Evolutionary conservation across 306 rosid genomes (phyloP).

Genomic region (Rosa rugosa): DNA sequence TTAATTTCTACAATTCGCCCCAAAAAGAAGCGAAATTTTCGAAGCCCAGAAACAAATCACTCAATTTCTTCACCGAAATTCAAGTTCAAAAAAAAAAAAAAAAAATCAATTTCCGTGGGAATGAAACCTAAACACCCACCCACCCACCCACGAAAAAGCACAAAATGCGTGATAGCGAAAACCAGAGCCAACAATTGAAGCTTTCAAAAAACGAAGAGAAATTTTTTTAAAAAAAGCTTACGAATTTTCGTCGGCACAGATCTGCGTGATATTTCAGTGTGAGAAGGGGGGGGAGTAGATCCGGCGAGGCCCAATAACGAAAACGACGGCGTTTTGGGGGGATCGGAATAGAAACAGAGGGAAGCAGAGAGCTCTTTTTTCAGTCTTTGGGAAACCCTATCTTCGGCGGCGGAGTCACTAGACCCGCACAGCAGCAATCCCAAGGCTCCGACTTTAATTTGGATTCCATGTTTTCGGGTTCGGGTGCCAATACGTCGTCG

Average conservation of each 20-base stretch:
- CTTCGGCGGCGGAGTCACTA: too few species aligned
- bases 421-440: too few species aligned
- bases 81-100: background rate
- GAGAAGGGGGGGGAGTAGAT: constrained; percentile 8
- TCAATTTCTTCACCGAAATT: background rate
- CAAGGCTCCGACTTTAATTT: too few species aligned
- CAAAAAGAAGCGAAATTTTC: background rate
- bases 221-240: constrained; percentile 1
- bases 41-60: background rate
- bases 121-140: background rate
- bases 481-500: too few species aligned
- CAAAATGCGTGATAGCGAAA: background rate
- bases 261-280: constrained; percentile 14
- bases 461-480: too few species aligned
- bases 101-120: background rate
- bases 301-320: constrained; percentile 11
- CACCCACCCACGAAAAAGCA: background rate
- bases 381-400: constrained; percentile 12
- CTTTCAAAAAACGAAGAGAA: background rate
- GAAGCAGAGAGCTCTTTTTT: background rate
- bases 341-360: constrained; percentile 8
- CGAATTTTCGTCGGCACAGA: constrained; percentile 7
- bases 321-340: constrained; percentile 8
- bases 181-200: background rate
- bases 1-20: background rate